Evolutionary conservation across 495 filamentous ascomycete species (phyloP).

Genomic region (Podospora pseudoanserina): DNA sequence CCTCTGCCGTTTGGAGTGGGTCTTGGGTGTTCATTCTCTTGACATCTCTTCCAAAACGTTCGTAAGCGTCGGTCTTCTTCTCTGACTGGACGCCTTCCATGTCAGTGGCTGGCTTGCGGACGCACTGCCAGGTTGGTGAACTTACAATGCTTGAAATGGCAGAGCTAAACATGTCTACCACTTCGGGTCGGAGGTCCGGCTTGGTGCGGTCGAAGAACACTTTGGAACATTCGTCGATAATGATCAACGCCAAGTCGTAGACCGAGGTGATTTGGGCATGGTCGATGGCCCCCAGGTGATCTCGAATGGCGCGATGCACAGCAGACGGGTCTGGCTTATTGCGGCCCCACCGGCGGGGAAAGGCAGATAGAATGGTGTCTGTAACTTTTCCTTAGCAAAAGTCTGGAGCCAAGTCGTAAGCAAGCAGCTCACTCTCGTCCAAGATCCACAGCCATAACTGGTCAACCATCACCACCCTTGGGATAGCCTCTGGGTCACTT

Average conservation of each 20-base stretch:
- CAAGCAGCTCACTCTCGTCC: constrained; percentile 38
- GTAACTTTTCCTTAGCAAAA: not conserved
- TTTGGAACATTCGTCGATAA: constrained; percentile 27
- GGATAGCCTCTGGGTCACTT: constrained; percentile 36
- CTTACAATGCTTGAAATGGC: constrained; percentile 38
- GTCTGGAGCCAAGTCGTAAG: not conserved
- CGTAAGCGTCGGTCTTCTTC: constrained; percentile 29
- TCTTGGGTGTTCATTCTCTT: constrained; percentile 33
- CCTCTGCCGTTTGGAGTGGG: constrained; percentile 32
- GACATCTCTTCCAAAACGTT: constrained; percentile 25
- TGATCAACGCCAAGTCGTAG: constrained; percentile 60
- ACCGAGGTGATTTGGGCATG: constrained; percentile 57
- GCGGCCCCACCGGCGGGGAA: constrained; percentile 64
- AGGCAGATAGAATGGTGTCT: constrained; percentile 63
- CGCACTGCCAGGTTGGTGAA: not conserved
- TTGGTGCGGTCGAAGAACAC: constrained; percentile 58
- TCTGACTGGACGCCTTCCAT: constrained; percentile 11
- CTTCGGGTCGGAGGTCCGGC: constrained; percentile 57
- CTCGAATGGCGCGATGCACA: constrained; percentile 51
- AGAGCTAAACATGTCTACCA: constrained; percentile 68
- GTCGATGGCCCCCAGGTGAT: constrained; percentile 37
- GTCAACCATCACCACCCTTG: constrained; percentile 71
- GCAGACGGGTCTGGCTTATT: constrained; percentile 66
- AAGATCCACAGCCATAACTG: constrained; percentile 73
- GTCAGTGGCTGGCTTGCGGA: not conserved